Conservation (phyloP, 2,329 filamentous ascomycete species). For the Coleophoma eucalyptorum region DNA sequence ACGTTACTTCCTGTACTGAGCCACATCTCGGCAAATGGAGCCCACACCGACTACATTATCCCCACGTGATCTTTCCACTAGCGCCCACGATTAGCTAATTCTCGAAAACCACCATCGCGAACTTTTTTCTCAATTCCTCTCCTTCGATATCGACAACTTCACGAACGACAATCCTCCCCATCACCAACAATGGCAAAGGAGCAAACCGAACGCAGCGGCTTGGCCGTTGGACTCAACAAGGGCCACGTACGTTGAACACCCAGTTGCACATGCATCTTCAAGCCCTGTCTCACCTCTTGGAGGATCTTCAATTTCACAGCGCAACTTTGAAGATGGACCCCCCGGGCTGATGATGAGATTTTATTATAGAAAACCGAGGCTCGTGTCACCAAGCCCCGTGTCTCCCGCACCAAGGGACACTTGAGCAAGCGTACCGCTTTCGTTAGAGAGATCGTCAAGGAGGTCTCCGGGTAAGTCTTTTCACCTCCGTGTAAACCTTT, state of each 20-base stretch:
- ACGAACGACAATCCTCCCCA: slow-evolving; percentile 11
- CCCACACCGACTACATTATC: neutral
- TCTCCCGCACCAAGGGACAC: slow-evolving; percentile 89
- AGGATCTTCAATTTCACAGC: slow-evolving; percentile 53
- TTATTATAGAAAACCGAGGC: slow-evolving; percentile 72
- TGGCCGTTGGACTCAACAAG: slow-evolving; percentile 59
- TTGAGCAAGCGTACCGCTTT: slow-evolving; percentile 96
- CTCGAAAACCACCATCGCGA: neutral
- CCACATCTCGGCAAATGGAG: too few species aligned
- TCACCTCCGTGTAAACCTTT: neutral
- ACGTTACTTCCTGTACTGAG: too few species aligned
- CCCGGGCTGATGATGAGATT: too few species aligned
- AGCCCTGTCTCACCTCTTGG: slow-evolving; percentile 64
- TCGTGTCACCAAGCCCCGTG: slow-evolving; percentile 72
- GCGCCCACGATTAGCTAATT: neutral
- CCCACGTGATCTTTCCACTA: neutral
- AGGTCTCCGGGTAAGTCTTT: slow-evolving; percentile 82
- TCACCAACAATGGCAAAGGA: slow-evolving; percentile 51
- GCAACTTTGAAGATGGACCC: too few species aligned
- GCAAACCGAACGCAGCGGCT: slow-evolving; percentile 51
- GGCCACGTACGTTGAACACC: slow-evolving; percentile 53
- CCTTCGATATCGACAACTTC: neutral
- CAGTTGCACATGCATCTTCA: slow-evolving; percentile 2
- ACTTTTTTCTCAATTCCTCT: neutral
- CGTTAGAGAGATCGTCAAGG: slow-evolving; percentile 95